Evolutionary conservation across 169 alveolate species (phyloP).

Genomic region (Plasmodium cynomolgi): DNA sequence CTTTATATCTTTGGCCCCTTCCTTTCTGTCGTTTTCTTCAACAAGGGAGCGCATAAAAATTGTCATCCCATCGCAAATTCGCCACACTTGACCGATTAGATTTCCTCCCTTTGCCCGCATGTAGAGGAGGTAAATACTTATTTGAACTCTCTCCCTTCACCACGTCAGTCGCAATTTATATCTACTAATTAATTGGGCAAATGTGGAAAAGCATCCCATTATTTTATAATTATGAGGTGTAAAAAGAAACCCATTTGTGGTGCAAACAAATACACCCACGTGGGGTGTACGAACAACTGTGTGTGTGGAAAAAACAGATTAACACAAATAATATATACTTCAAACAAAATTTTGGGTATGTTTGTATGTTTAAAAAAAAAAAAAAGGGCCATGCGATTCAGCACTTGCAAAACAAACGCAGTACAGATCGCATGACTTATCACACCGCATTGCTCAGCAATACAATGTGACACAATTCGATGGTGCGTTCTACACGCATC

Average conservation of each 20-base stretch:
- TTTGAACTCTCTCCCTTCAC: neutral
- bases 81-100: neutral
- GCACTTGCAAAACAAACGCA: neutral
- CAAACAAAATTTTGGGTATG: conserved; percentile 10
- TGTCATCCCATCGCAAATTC: neutral
- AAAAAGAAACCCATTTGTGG: neutral
- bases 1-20: neutral
- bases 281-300: neutral
- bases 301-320: neutral
- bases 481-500: neutral
- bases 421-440: neutral
- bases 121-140: neutral
- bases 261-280: neutral
- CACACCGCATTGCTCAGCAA: neutral
- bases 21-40: neutral
- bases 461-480: neutral
- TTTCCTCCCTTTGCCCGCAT: neutral
- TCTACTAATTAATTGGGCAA: neutral
- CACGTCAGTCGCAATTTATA: neutral
- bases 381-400: neutral
- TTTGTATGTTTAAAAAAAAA: conserved; percentile 7
- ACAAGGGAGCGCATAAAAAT: neutral
- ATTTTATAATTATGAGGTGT: neutral
- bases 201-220: neutral
- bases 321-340: conserved; percentile 7